A percentile compares a stretch with the other conserved stretches of the same genome.
Conservation (phyloP, 1,284 basidiomycete genomes). For the Stereum hirsutum region DNA sequence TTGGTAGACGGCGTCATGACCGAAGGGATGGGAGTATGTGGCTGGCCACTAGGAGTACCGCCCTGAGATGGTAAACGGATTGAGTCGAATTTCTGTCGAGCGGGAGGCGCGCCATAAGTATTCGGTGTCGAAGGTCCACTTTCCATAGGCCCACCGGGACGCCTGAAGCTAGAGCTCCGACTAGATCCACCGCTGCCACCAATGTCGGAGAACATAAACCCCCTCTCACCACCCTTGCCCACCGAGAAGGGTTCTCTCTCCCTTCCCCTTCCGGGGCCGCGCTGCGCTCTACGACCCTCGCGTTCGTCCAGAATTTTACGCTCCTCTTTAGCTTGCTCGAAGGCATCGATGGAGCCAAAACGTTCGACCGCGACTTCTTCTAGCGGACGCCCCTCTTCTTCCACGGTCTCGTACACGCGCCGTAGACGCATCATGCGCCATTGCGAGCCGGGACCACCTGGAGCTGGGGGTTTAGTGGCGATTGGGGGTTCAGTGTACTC, state of each 20-base stretch:
- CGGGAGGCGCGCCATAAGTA: constrained; percentile 28
- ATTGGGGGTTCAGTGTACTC: constrained; percentile 43
- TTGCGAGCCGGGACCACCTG: constrained; percentile 86
- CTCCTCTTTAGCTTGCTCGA: constrained; percentile 85
- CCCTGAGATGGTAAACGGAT: constrained; percentile 32
- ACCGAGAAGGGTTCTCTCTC: constrained; percentile 20
- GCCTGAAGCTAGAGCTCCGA: constrained; percentile 70
- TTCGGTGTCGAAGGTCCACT: constrained; percentile 54
- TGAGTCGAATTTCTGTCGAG: constrained; percentile 44
- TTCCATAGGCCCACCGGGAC: constrained; percentile 54
- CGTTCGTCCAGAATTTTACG: constrained; percentile 78
- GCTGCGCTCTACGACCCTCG: constrained; percentile 40
- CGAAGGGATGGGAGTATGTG: constrained; percentile 78
- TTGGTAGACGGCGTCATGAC: constrained; percentile 69
- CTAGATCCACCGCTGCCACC: constrained; percentile 56
- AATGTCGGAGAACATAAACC: constrained; percentile 62
- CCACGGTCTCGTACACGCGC: constrained; percentile 81
- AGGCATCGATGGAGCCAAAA: constrained; percentile 79
- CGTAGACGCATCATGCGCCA: constrained; percentile 98
- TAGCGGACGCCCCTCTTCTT: constrained; percentile 70
- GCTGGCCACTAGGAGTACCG: constrained; percentile 26
- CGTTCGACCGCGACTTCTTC: constrained; percentile 86
- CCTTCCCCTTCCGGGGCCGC: constrained; percentile 17
- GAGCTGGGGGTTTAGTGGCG: constrained; percentile 41
- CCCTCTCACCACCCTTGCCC: constrained; percentile 38